Base-by-base conservation (phyloP, 1,139 yeast genomes). In the Pichia kudriavzevii region DNA sequence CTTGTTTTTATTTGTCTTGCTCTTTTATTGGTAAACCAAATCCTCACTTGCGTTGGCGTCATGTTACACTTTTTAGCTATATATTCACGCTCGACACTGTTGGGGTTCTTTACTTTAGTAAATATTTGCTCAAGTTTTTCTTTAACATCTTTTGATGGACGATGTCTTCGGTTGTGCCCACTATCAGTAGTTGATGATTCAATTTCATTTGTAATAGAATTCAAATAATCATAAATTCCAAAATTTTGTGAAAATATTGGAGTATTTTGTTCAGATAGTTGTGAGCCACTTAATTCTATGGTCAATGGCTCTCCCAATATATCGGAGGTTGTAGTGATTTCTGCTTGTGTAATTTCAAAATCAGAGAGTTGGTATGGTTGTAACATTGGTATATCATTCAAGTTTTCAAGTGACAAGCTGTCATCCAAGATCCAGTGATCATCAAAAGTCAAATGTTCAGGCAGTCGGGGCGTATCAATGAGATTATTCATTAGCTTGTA, bases 11-110 rank as follows among this genome's bases (percentile, higher is more conserved):
- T n/a, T 4, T 16, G 14, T 13, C 46, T 32, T 9, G 46, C 39
- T 5, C 47, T 28, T 12, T 40, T 44, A 20, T 44, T 44, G 6
- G 45, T 35, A 31, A 44, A 44, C 47, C 47, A 44, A 4, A 35
- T 30, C n/a, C 46, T 32, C 1, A 44, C 42, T 25, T 44, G 47
- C 3, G 33, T 14, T 2, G 38, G 38, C 4, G 45, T 23, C 26
- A 44, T 10, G 3, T 31, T 18, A 24, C 45, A 42, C 21, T 31
- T 37, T 8, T 39, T 38, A 4, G 46, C 45, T 10, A 44, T 27
- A 1, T 37, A 10, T 20, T 29, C 35, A n/a, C 46, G 18, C 23
- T 44, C 47, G 12, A 30, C 26, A 13, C 37, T 13, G 26, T 44
- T 44, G 4, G 45, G 46, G 11, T 13, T 28, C n/a, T 26, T 32